Conservation (phyloP, 306 rosid species). For the Mimosa bimucronata region DNA sequence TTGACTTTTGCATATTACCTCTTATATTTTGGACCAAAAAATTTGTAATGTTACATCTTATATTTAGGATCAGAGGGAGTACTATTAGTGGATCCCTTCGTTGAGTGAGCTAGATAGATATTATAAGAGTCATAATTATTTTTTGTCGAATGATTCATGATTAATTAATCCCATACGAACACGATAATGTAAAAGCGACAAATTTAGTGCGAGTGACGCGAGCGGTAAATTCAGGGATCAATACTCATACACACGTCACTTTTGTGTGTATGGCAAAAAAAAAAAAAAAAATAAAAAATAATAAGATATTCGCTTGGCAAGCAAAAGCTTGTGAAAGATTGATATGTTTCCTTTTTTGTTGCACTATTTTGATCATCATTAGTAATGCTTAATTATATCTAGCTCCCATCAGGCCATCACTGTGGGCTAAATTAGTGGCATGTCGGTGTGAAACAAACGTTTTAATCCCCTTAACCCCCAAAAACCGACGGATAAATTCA, state of each 20-base stretch:
- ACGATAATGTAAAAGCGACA: not conserved
- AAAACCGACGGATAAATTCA: not conserved
- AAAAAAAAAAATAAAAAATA: not conserved
- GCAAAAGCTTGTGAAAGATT: not conserved
- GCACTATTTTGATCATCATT: slow-evolving; percentile 36
- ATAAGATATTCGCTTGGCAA: not conserved
- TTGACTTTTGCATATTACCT: too few relatives aligned
- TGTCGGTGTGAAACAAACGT: slow-evolving; percentile 27
- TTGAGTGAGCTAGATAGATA: not conserved
- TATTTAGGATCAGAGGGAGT: too few relatives aligned
- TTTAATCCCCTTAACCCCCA: not conserved
- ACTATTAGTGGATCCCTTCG: not conserved
- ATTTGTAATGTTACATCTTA: too few relatives aligned
- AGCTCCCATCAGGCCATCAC: slow-evolving; percentile 32
- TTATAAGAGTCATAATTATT: slow-evolving; percentile 30
- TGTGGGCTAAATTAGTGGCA: not conserved
- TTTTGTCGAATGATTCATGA: slow-evolving; percentile 4
- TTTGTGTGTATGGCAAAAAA: not conserved
- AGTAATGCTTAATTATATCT: slow-evolving; percentile 10
- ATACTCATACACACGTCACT: slow-evolving; percentile 14
- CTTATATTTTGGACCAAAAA: too few relatives aligned
- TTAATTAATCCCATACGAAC: slow-evolving; percentile 13
- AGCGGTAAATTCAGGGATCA: not conserved
- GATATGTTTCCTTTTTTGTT: not conserved
- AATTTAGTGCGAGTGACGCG: slow-evolving; percentile 46